These are phyloP conservation scores for Orbilia brochopaga DNA, from an alignment of 2,329 filamentous ascomycete species.

Conservation along the genomic window DNA sequence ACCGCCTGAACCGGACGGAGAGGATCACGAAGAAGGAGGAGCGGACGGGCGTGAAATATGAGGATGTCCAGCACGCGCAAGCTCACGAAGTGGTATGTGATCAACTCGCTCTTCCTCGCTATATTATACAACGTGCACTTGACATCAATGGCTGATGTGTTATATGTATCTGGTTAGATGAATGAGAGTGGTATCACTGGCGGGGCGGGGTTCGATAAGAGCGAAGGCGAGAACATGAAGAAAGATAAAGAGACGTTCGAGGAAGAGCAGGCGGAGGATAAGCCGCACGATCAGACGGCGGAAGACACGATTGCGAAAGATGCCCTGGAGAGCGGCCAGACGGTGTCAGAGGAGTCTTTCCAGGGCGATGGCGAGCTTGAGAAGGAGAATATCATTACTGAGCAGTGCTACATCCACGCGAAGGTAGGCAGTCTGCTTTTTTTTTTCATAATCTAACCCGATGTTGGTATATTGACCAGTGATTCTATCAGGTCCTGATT, in stretches of 20 bases:
- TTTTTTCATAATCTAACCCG: no score
- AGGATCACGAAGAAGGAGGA: slow-evolving; percentile 76
- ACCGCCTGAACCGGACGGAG: slow-evolving; percentile 83
- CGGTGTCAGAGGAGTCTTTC: slow-evolving; percentile 74
- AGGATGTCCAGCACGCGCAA: slow-evolving; percentile 83
- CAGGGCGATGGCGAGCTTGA: slow-evolving; percentile 76
- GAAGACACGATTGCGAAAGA: slow-evolving; percentile 72
- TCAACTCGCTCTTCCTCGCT: no score
- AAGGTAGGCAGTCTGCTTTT: slow-evolving; percentile 69
- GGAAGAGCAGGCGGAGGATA: slow-evolving; percentile 58
- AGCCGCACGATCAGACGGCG: slow-evolving; percentile 53
- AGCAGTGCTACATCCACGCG: slow-evolving; percentile 93
- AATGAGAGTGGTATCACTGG: slow-evolving; percentile 52
- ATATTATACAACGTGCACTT: no score
- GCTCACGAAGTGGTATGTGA: slow-evolving; percentile 73
- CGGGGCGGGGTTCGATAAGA: slow-evolving; percentile 53
- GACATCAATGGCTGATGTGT: no score
- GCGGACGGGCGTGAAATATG: slow-evolving; percentile 80
- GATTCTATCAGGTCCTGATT: slow-evolving; percentile 65
- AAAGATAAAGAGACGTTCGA: slow-evolving; percentile 60
- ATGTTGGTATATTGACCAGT: slow-evolving; percentile 22
- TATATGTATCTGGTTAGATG: slow-evolving; percentile 57
- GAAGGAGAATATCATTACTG: slow-evolving; percentile 87
- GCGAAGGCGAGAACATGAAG: slow-evolving; percentile 56
- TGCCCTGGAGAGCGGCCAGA: slow-evolving; percentile 75